Evolutionary conservation across 352 stramenopile species (phyloP), one percentile per base, ranked within the genome.

Genomic region (Globisporangium cederbergense): DNA sequence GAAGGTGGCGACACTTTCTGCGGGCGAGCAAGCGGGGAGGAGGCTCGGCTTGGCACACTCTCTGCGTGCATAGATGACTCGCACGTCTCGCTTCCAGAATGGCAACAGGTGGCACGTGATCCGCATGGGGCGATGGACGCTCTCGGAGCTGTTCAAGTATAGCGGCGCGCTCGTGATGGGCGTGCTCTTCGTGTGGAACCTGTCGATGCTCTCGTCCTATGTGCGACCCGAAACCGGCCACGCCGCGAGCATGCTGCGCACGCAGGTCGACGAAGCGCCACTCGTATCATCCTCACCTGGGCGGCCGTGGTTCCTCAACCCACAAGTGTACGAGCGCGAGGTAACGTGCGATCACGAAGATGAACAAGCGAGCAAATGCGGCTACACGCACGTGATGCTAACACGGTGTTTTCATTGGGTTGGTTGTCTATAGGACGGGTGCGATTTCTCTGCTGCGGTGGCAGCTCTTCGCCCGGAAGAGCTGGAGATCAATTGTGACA

Each of bases 401-500:
- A 42, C 25, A 22, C 25, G 13, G 3, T 50, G 25, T 47, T 14
- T 18, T 45, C 47, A 16, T 3, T 34, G 0, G 43, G 18, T 11
- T 28, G 25, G 28, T 43, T 7, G 28, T 42, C 7, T 64, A 28
- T 64, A 91, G 77, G 76, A 47, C 25, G 81, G 83, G 1, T 93
- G 83, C 46, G 81, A 91, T 49, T 90, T 93, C 52, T 88, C 79
- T 2, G 68, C 69, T 13, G 77, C 77, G 1, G 79, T 93, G 42
- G 52, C 62, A 20, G 52, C 78, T 50, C 89, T 92, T 49, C 75
- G 84, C 20, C 83, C 83, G 0, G 68, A 78, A 10, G 55, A 88
- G 36, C 58, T 92, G 20, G 75, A 87, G 59, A 80, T 92, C 51
- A 88, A 90, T 45, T 92, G 83, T 52, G 73, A 34, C 32, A 92